These are phyloP conservation scores for Phycomyces blakesleeanus DNA, from an alignment of 192 early-diverging fungal genomes.

Conservation along the genomic window DNA sequence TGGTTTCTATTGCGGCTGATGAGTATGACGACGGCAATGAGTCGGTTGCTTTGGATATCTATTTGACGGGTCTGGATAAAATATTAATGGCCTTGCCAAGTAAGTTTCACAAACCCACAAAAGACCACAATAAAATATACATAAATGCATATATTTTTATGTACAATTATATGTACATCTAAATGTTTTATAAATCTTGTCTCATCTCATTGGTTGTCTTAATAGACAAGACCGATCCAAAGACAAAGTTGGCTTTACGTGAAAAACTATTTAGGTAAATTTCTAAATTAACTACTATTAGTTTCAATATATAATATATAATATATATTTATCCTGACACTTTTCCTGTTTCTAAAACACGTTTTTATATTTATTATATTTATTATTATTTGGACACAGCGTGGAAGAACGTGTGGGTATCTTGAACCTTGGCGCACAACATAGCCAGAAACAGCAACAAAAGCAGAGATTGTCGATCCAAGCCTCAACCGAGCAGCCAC, in stretches of 20 bases:
- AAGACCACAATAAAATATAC: too few species aligned
- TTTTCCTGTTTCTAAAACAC: too few species aligned
- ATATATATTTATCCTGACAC: too few species aligned
- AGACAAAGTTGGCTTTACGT: slow-evolving; percentile 19
- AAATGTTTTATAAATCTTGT: too few species aligned
- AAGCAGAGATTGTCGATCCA: background rate
- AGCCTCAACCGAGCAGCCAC: too few species aligned
- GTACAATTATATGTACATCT: too few species aligned
- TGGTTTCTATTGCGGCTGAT: slow-evolving; percentile 37
- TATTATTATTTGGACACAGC: background rate
- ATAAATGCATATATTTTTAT: too few species aligned
- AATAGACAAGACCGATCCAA: slow-evolving; percentile 19
- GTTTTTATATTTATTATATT: background rate
- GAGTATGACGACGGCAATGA: slow-evolving; percentile 37
- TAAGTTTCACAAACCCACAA: too few species aligned
- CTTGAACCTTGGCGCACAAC: slow-evolving; percentile 3
- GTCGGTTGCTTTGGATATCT: slow-evolving; percentile 31
- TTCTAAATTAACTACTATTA: background rate
- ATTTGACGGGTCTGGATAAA: slow-evolving; percentile 36
- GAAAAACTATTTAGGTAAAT: slow-evolving; percentile 25
- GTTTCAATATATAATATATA: too few species aligned
- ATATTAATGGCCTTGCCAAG: slow-evolving; percentile 39
- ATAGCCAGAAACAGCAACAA: background rate
- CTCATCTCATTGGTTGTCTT: background rate
- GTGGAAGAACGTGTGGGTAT: slow-evolving; percentile 28